These are phyloP conservation scores for Porcisia hertigi DNA, from an alignment of 208 protist species.

Conservation along the genomic window DNA sequence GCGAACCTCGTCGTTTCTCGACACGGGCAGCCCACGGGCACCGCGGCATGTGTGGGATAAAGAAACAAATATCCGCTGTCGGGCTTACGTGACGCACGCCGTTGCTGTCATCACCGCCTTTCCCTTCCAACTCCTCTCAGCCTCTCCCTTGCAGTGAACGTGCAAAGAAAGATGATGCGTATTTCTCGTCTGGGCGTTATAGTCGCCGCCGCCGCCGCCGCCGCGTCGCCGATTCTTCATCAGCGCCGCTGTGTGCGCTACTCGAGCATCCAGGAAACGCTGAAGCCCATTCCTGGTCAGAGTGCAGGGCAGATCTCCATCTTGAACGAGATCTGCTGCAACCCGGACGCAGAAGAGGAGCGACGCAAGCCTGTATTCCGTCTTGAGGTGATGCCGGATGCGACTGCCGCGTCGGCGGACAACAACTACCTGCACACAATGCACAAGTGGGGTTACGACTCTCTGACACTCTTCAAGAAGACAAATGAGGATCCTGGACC, in stretches of 20 bases:
- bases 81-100: background rate
- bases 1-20: no score
- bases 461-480: constrained; percentile 85
- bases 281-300: constrained; percentile 73
- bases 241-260: constrained; percentile 72
- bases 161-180: constrained; percentile 24
- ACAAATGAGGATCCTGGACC: constrained; percentile 87
- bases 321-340: constrained; percentile 85
- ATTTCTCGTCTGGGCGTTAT: constrained; percentile 7
- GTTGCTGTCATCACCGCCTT: background rate
- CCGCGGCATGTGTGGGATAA: no score
- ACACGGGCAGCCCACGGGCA: no score
- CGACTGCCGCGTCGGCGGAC: constrained; percentile 6
- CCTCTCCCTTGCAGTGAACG: background rate
- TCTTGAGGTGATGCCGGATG: constrained; percentile 49
- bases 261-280: constrained; percentile 79
- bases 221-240: background rate
- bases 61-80: no score
- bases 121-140: background rate
- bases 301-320: constrained; percentile 84
- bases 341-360: constrained; percentile 87
- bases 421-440: constrained; percentile 70
- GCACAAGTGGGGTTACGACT: constrained; percentile 89
- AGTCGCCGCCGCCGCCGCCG: background rate
- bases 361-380: constrained; percentile 83